These are phyloP conservation scores for Fistulina hepatica DNA, from an alignment of 1,284 basidiomycete genomes.

Conservation along the genomic window DNA sequence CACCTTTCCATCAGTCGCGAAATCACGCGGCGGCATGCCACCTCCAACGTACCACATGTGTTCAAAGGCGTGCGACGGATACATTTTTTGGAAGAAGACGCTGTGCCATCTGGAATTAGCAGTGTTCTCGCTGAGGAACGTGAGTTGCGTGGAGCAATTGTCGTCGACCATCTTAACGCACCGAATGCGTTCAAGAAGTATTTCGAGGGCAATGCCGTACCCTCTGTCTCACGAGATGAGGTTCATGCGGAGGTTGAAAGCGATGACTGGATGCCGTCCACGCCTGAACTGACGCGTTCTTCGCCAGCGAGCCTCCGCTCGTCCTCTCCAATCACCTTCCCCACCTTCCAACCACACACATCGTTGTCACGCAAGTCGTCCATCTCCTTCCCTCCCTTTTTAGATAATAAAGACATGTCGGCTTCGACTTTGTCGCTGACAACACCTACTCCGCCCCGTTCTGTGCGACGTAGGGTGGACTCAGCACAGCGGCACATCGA, in stretches of 20 bases:
- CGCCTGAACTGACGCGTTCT: slow-evolving; percentile 8
- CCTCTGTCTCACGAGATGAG: too few relatives aligned
- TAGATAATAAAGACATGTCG: slow-evolving; percentile 5
- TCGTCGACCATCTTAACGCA: too few relatives aligned
- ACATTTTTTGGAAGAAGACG: slow-evolving; percentile 17
- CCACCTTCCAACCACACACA: slow-evolving; percentile 5
- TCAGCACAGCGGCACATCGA: neutral
- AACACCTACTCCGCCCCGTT: slow-evolving; percentile 12
- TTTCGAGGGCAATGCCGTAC: slow-evolving; percentile 8
- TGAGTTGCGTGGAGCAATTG: too few relatives aligned
- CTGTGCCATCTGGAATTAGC: slow-evolving; percentile 5
- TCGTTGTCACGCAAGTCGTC: slow-evolving; percentile 4
- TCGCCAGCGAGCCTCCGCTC: slow-evolving; percentile 11
- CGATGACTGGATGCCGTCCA: slow-evolving; percentile 13
- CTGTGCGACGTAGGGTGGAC: slow-evolving; percentile 24
- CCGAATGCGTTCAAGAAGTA: too few relatives aligned
- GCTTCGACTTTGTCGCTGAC: slow-evolving; percentile 10
- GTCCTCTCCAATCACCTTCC: slow-evolving; percentile 3
- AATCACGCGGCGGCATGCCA: slow-evolving; percentile 40
- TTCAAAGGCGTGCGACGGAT: slow-evolving; percentile 42
- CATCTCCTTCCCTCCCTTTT: neutral
- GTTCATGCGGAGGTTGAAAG: slow-evolving; percentile 15
- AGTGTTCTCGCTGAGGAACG: too few relatives aligned
- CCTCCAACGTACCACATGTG: slow-evolving; percentile 46
- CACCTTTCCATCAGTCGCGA: slow-evolving; percentile 51